Evolutionary conservation across 1,284 basidiomycete genomes (phyloP).

Genomic region (Mixia osmundae): DNA sequence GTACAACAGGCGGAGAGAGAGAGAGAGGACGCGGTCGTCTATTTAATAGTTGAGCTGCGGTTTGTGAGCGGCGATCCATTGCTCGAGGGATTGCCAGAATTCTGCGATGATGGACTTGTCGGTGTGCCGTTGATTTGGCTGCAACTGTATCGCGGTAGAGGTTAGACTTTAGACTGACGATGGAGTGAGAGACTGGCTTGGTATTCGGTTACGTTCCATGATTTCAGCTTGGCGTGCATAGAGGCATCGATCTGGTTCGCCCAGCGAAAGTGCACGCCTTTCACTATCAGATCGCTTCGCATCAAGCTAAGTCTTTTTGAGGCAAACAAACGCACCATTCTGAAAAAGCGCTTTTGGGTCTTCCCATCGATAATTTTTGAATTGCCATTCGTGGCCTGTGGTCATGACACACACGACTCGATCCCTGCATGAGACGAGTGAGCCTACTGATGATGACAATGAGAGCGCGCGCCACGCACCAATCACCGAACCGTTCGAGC

Average conservation of each 20-base stretch:
- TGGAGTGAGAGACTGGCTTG: conserved; percentile 34
- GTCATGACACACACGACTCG: conserved; percentile 92
- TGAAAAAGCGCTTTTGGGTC: conserved; percentile 79
- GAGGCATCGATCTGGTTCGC: conserved; percentile 71
- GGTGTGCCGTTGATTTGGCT: conserved; percentile 68
- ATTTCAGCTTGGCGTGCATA: conserved; percentile 64
- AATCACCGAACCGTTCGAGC: conserved; percentile 61
- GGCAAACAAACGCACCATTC: conserved; percentile 37
- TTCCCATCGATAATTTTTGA: conserved; percentile 83
- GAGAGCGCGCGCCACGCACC: conserved; percentile 50
- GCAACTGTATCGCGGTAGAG: conserved; percentile 35
- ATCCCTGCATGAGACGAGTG: conserved; percentile 30
- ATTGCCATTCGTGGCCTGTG: conserved; percentile 94
- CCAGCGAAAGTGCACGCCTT: conserved; percentile 81
- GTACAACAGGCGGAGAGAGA: conserved; percentile 13
- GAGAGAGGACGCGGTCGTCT: conserved; percentile 3
- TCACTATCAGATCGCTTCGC: conserved; percentile 32
- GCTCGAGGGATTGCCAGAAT: conserved; percentile 79
- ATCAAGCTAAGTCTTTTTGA: conserved; percentile 1
- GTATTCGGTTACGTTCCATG: conserved; percentile 90
- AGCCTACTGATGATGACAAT: not conserved
- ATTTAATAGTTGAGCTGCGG: conserved; percentile 21
- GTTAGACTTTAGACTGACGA: conserved; percentile 7
- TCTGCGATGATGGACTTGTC: conserved; percentile 84
- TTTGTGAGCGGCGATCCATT: conserved; percentile 56